phyloP scores from a whole-genome alignment of 2,329 filamentous ascomycete genomes.

The Penicillium sp. region DNA sequence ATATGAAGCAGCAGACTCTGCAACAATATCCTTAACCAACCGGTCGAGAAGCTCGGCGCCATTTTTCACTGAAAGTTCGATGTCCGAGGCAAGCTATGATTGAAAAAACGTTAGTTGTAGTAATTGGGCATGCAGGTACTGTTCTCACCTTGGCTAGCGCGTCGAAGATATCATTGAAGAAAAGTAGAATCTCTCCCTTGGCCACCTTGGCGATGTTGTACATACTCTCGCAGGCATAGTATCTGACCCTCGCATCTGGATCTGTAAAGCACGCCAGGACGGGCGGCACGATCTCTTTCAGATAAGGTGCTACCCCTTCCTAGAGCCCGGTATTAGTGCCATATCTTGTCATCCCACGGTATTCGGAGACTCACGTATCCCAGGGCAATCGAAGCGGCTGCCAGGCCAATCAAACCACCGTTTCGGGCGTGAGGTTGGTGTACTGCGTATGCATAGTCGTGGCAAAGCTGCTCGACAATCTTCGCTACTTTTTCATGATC shows the following conservation, averaged over 20 bases:
- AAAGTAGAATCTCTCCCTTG: slow-evolving; percentile 93
- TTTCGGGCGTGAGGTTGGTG: slow-evolving; percentile 96
- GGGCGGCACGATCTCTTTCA: slow-evolving; percentile 91
- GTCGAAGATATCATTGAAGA: slow-evolving; percentile 99
- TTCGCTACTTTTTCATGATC: slow-evolving; percentile 80
- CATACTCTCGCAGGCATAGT: slow-evolving; percentile 99
- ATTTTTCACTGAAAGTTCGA: slow-evolving; percentile 96
- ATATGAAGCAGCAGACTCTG: slow-evolving; percentile 92
- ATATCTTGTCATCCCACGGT: background rate
- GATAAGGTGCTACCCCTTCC: slow-evolving; percentile 86
- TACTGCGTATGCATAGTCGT: slow-evolving; percentile 96
- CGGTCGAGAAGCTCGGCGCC: slow-evolving; percentile 93
- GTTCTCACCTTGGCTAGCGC: slow-evolving; percentile 83
- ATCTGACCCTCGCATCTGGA: slow-evolving; percentile 93
- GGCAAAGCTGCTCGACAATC: slow-evolving; percentile 93
- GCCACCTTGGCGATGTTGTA: slow-evolving; percentile 99
- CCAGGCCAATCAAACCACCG: slow-evolving; percentile 91
- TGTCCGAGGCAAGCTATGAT: slow-evolving; percentile 82
- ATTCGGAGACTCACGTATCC: slow-evolving; percentile 68
- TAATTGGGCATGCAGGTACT: slow-evolving; percentile 13
- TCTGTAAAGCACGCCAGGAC: slow-evolving; percentile 97
- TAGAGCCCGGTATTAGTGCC: slow-evolving; percentile 18
- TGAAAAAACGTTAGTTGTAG: background rate
- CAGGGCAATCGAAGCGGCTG: slow-evolving; percentile 91
- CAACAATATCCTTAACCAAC: slow-evolving; percentile 92